Evolutionary conservation across 164 flowering plant species (phyloP), one percentile per base, ranked within the genome.

Genomic region (Brasenia schreberi): DNA sequence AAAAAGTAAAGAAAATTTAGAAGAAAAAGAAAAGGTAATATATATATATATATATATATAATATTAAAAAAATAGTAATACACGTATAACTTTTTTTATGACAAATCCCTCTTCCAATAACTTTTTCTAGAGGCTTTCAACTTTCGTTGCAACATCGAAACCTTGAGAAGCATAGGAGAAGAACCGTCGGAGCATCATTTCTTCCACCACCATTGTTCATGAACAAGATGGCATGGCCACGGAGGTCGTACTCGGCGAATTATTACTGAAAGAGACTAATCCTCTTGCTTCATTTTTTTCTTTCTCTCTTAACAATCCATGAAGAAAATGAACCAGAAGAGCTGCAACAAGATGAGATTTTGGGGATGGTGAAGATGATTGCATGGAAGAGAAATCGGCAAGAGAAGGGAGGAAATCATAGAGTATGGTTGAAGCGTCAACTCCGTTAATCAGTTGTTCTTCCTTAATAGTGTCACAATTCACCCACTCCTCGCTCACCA

Each of bases 381-480:
- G 53, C 53, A 45, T 45, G 89, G 95, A 89, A 16, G 92, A 89
- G 53, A 90, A 90, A 64, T 90, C 90, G 0, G 92, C 91, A 0
- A 94, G 77, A 1, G 92, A 74, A 19, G 95, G 91, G 74, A 87
- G 83, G 18, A 83, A 87, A 10, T 33, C 75, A 70, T 79, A 81
- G 70, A 84, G 83, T 10, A 85, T 71, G 2, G 83, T 71, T 10
- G 70, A 45, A 7, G 53, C 53, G 14, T 45, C 53, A 45, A 45
- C 53, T 2, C 2, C 53, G 5, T 12, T 12, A 12, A 45, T 7
- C 53, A 45, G 14, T 7, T 23, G 27, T 23, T 45, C 53, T 45
- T 7, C 14, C 11, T 45, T 5, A 7, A 45, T 45, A 12, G 53
- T 7, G 14, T 45, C 53, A 45, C 53, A 45, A 45, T 45, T 12